A percentile compares a stretch with the other conserved stretches of the same genome.
Conservation (phyloP, 208 protist species). For the Jaenimonas drosophilae region DNA sequence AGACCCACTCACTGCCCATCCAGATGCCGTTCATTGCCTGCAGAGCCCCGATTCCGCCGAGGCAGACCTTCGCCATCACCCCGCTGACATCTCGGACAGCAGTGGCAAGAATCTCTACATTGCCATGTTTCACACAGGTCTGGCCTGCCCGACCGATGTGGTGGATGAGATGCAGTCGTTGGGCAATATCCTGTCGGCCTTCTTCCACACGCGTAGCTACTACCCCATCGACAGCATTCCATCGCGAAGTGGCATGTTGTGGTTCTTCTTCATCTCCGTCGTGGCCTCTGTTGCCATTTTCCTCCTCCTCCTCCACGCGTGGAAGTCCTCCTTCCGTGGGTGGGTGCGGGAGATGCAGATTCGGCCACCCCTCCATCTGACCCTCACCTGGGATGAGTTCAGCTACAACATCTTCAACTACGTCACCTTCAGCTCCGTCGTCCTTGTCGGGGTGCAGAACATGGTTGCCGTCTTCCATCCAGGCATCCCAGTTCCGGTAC, state of each 20-base stretch:
- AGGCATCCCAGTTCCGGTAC: conserved; percentile 31
- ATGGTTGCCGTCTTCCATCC: conserved; percentile 52
- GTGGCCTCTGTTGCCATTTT: conserved; percentile 18
- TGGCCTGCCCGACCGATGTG: not conserved
- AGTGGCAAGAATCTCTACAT: too few species aligned
- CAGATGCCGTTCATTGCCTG: too few species aligned
- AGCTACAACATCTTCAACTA: conserved; percentile 53
- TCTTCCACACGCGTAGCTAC: conserved; percentile 11
- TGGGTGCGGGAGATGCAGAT: conserved; percentile 26
- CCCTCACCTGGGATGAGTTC: conserved; percentile 53
- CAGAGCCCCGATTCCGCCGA: too few species aligned
- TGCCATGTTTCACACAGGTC: not conserved
- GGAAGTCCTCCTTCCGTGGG: conserved; percentile 21
- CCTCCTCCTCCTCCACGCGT: conserved; percentile 22
- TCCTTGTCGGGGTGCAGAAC: conserved; percentile 31
- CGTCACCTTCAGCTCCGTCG: conserved; percentile 28
- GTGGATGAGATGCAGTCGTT: not conserved
- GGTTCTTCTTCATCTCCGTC: conserved; percentile 13
- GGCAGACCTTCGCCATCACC: too few species aligned
- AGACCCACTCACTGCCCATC: too few species aligned
- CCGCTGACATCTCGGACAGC: too few species aligned
- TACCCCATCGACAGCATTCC: conserved; percentile 10
- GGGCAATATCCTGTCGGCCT: conserved; percentile 1
- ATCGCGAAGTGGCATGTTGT: conserved; percentile 18
- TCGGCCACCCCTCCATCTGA: conserved; percentile 38